phyloP scores from a whole-genome alignment of 805 yeast genomes.

The Metschnikowia continentalis region DNA sequence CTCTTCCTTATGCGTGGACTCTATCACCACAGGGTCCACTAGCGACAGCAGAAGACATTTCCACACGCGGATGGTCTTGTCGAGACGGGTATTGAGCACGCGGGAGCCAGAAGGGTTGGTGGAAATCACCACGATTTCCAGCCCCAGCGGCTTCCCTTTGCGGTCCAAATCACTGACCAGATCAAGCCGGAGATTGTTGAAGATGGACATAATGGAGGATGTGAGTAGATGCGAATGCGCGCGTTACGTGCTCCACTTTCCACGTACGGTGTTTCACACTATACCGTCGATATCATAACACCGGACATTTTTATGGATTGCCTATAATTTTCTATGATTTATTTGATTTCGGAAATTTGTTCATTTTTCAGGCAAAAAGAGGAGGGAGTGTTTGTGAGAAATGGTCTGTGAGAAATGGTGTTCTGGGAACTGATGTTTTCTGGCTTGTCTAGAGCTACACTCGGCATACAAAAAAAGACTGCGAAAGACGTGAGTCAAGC shows the following conservation, averaged over 20 bases:
- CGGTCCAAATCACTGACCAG: constrained; percentile 12
- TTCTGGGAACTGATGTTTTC: too few species aligned
- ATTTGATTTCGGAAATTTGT: too few species aligned
- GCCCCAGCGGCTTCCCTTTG: constrained; percentile 10
- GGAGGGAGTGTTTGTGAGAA: too few species aligned
- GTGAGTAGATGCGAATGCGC: not conserved
- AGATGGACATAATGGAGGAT: constrained; percentile 6
- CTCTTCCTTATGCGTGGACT: constrained; percentile 35
- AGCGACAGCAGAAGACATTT: constrained; percentile 24
- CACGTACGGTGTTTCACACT: not conserved
- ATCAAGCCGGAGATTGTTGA: constrained; percentile 5
- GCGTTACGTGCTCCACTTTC: not conserved
- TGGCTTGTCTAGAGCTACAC: too few species aligned
- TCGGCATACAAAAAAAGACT: too few species aligned
- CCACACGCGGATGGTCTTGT: constrained; percentile 41
- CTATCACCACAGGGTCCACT: constrained; percentile 37
- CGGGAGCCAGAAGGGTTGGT: constrained; percentile 42
- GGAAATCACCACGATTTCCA: constrained; percentile 35
- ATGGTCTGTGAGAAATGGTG: too few species aligned
- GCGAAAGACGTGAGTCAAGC: too few species aligned
- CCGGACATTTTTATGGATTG: too few species aligned
- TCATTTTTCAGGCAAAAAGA: too few species aligned
- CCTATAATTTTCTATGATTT: too few species aligned
- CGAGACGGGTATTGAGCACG: constrained; percentile 41
- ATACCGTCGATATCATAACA: too few species aligned